Percentiles rank a stretch among this genome's conserved stretches.
phyloP scores from a whole-genome alignment of 23 red algal species.

The Gracilaria domingensis region DNA sequence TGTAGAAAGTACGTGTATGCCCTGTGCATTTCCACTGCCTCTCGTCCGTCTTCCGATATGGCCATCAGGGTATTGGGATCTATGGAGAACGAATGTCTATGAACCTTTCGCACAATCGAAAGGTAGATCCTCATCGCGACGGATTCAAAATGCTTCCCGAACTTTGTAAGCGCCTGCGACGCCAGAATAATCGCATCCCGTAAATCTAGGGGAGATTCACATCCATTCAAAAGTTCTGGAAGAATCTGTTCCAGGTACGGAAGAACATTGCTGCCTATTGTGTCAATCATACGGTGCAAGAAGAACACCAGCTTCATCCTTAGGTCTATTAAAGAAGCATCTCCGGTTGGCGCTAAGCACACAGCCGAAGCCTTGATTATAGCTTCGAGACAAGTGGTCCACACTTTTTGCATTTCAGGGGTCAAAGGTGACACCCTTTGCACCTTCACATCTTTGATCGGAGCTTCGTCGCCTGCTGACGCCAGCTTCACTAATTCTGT shows the following conservation, averaged over 20 bases:
- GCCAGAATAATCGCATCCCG: conserved; percentile 56
- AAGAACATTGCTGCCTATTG: conserved; percentile 59
- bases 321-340: conserved; percentile 9
- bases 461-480: not conserved
- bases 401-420: conserved; percentile 49
- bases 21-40: conserved; percentile 68
- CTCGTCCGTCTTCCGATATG: conserved; percentile 68
- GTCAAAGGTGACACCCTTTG: conserved; percentile 30
- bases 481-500: not conserved
- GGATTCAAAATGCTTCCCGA: conserved; percentile 34
- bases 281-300: conserved; percentile 89
- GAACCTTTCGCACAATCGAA: conserved; percentile 56
- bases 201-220: conserved; percentile 46
- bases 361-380: conserved; percentile 32
- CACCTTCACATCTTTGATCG: conserved; percentile 26
- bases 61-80: conserved; percentile 58
- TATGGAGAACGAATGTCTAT: conserved; percentile 24
- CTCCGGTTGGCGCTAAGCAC: conserved; percentile 3
- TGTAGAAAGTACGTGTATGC: conserved; percentile 72
- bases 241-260: conserved; percentile 64
- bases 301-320: conserved; percentile 63
- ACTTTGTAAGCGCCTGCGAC: conserved; percentile 61
- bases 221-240: conserved; percentile 41
- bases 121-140: conserved; percentile 44
- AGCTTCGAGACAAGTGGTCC: conserved; percentile 52